Base-by-base conservation (phyloP, 75 land plant species). In the Picea glauca region DNA sequence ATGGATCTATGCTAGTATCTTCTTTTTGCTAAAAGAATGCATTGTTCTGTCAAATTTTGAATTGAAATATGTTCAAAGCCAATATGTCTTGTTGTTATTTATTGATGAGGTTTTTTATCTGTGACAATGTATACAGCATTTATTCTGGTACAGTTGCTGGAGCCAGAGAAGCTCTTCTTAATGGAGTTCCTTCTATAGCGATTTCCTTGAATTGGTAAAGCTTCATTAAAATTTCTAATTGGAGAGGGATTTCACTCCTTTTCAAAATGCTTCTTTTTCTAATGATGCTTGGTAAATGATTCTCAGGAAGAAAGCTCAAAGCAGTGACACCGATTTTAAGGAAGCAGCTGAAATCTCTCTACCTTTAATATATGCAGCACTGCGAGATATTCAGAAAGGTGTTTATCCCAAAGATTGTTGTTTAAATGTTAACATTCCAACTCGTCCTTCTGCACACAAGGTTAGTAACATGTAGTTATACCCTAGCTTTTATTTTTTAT, bases 101-200 rank as follows among this genome's bases (percentile, higher is more conserved):
- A 17, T 76, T 58, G 23, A 61, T 78, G 75, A 77, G 70, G 40
- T 21, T 78, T 63, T 54, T 57, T 75, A 26, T 79, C 23, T 79
- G 14, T 65, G n/a, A 21, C 14, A 4, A 62, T 17, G 43, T 59
- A 11, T 77, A 60, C 77, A 87, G 88, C 58, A 74, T 87, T 43
- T 87, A 87, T 62, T 87, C 89, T 60, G 89, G 89, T 33, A 85
- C 89, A 43, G 89, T 87, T 58, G 89, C 89, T 64, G 89, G 83
- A 72, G 89, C 89, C 77, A 79, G 89, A 15, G 89, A 87, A 78
- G 87, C 88, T 43, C 62, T 81, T 58, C 86, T 87, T 74, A n/a
- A 67, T 58, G 89, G 89, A 30, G 89, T 87, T 21, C 88, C 89
- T 43, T 78, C 87, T 23, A 81, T 87, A 20, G 61, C 89, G 13